Evolutionary conservation across 83 land plant genomes (phyloP).

Genomic region (Picea mariana): DNA sequence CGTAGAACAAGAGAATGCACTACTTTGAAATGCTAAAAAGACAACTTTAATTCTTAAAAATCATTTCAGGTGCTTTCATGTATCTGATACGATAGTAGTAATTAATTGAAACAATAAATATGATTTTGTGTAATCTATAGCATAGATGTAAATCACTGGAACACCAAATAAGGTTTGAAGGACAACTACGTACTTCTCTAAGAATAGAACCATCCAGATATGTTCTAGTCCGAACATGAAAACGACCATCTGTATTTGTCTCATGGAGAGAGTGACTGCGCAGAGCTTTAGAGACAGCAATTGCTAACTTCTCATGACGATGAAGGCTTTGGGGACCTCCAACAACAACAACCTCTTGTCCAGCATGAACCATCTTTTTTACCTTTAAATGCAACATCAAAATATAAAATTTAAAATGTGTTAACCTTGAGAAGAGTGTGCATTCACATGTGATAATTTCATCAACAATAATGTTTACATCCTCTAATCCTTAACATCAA

Average conservation of each 20-base stretch:
- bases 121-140: too few species aligned
- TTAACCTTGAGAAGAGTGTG: background rate
- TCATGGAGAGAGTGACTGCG: slow-evolving; percentile 92
- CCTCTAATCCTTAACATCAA: background rate
- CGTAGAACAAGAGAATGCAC: too few species aligned
- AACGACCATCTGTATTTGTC: slow-evolving; percentile 90
- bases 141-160: background rate
- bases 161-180: background rate
- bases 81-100: too few species aligned
- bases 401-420: background rate
- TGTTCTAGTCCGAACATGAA: slow-evolving; percentile 86
- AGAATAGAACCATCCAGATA: slow-evolving; percentile 95
- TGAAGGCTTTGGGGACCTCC: slow-evolving; percentile 88
- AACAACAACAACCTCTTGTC: slow-evolving; percentile 89
- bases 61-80: background rate
- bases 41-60: background rate
- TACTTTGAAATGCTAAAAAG: too few species aligned
- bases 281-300: slow-evolving; percentile 94
- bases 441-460: background rate
- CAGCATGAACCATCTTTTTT: slow-evolving; percentile 80
- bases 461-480: background rate
- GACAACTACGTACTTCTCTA: slow-evolving; percentile 58
- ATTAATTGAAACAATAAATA: too few species aligned
- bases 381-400: slow-evolving; percentile 49
- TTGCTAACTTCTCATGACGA: slow-evolving; percentile 92